phyloP scores from a whole-genome alignment of 768 basidiomycete species.

The Boletus reticulatus region DNA sequence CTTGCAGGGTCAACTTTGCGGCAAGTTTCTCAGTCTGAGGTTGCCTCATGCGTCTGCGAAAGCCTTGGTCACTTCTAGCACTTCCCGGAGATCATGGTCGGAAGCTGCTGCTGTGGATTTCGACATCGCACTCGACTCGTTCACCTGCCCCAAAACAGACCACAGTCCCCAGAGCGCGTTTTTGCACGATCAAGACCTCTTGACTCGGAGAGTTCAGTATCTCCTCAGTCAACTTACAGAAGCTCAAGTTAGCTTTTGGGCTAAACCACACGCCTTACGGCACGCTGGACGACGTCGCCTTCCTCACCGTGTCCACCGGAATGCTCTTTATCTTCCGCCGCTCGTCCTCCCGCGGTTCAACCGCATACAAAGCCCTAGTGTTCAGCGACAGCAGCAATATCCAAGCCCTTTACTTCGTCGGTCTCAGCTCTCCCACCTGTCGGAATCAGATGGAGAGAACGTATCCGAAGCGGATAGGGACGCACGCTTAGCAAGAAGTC shows the following conservation, averaged over 20 bases:
- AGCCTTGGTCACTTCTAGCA: slow-evolving; percentile 44
- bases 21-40: slow-evolving; percentile 58
- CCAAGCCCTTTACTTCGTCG: slow-evolving; percentile 11
- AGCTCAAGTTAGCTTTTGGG: slow-evolving; percentile 8
- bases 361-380: neutral
- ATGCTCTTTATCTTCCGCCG: slow-evolving; percentile 51
- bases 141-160: slow-evolving; percentile 55
- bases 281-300: slow-evolving; percentile 3
- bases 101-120: slow-evolving; percentile 55
- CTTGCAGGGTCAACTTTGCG: slow-evolving; percentile 63
- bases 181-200: slow-evolving; percentile 64
- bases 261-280: neutral
- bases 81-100: slow-evolving; percentile 53
- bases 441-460: slow-evolving; percentile 65
- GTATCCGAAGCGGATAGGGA: slow-evolving; percentile 69
- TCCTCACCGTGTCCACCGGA: slow-evolving; percentile 34
- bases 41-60: slow-evolving; percentile 51
- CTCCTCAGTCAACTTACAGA: slow-evolving; percentile 42
- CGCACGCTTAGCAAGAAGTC: slow-evolving; percentile 67
- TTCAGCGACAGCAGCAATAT: slow-evolving; percentile 8
- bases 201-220: slow-evolving; percentile 59
- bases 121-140: slow-evolving; percentile 67
- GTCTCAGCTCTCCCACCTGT: slow-evolving; percentile 33
- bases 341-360: slow-evolving; percentile 31
- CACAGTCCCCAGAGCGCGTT: slow-evolving; percentile 62